Evolutionary conservation across 129 eudicot species (phyloP), one percentile per base, ranked within the genome.

Genomic region (Lactuca saligna): DNA sequence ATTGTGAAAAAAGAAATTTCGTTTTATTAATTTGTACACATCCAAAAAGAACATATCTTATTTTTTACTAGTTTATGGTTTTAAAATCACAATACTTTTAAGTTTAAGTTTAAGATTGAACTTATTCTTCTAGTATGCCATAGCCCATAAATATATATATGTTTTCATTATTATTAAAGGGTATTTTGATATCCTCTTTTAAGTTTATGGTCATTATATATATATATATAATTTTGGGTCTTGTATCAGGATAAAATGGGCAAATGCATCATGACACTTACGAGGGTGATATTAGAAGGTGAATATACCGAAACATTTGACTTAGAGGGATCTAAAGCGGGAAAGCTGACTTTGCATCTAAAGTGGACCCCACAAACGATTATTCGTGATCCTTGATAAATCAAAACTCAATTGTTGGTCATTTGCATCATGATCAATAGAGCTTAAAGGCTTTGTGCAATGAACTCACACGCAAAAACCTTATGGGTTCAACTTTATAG

Each of bases 341-440:
- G 99, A 73, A 85, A 68, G 79, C 25, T 94, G 12, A 73, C 65
- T 49, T 8, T 94, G 81, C 80, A 87, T 74, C 77, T 93, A 53
- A 93, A 89, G 71, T 93, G 98, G 98, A 65, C 95, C 5, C 77
- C 95, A 33, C 95, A 87, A 29, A 83, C 97, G 8, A 82, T 92
- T 44, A 39, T 80, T 15, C 79, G 85, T 8, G 98, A 86, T 59
- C 46, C 69, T 55, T 63, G 91, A 86, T 55, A 74, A 39, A 50
- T 77, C 34, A 17, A 44, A 73, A 37, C 48, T 67, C 65, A 51
- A 37, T 31, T 6, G 13, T 16, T 46, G 5, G 37, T 44, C 15
- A 31, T 46, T 38, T 56, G 72, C 68, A 67, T 59, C 56, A 62
- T 6, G 63, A 8, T 73, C 63, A 11, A 54, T 56, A 6, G 5